phyloP scores from a whole-genome alignment of 2,329 filamentous ascomycete genomes.

The Aspergillus tubingensis region DNA sequence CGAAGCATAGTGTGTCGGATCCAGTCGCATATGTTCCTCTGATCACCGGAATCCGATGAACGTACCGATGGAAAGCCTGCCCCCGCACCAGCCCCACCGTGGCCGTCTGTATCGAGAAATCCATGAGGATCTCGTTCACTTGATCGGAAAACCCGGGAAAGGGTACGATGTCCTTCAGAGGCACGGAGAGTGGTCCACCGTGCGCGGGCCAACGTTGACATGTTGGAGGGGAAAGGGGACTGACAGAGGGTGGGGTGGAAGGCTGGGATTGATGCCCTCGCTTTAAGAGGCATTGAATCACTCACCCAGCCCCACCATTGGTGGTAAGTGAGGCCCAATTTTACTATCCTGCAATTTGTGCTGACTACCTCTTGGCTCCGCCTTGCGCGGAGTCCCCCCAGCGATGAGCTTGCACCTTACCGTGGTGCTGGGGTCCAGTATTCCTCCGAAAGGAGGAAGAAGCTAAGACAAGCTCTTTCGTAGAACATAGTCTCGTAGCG shows the following conservation, averaged over 20 bases:
- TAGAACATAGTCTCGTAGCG: too few relatives aligned
- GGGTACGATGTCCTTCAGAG: not conserved
- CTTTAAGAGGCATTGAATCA: not conserved
- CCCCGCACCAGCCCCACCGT: not conserved
- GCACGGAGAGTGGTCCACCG: not conserved
- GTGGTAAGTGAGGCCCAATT: too few relatives aligned
- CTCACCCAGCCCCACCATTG: too few relatives aligned
- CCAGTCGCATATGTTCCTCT: too few relatives aligned
- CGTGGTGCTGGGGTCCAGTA: conserved; percentile 2
- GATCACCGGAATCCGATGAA: not conserved
- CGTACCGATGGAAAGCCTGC: not conserved
- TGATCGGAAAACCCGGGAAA: too few relatives aligned
- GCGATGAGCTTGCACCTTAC: conserved; percentile 1
- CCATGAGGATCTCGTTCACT: too few relatives aligned
- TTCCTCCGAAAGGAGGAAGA: not conserved
- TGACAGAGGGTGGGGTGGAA: not conserved
- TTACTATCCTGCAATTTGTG: too few relatives aligned
- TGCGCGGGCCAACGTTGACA: not conserved
- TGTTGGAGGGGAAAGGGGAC: not conserved
- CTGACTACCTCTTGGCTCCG: too few relatives aligned
- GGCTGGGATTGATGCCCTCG: not conserved
- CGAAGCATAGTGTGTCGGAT: conserved; percentile 1
- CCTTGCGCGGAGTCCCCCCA: not conserved
- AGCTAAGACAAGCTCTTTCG: not conserved
- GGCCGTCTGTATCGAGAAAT: not conserved